A percentile compares a stretch with the other conserved stretches of the same genome.
Evolutionary conservation across 192 early-diverging fungal genomes (phyloP).

Genomic region (Coemansia sp.): DNA sequence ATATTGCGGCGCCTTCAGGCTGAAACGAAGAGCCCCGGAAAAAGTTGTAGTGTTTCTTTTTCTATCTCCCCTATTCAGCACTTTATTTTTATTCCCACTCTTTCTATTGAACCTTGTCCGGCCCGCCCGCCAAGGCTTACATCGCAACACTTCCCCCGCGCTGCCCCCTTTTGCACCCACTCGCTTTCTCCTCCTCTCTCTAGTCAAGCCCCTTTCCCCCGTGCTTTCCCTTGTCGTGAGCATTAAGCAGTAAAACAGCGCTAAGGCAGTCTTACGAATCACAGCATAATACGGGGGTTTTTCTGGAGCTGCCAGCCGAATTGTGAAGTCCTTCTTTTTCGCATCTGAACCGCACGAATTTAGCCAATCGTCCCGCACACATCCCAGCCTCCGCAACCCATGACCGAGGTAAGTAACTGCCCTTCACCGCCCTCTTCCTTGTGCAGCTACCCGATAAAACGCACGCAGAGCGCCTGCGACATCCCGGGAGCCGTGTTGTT

Average conservation of each 20-base stretch:
- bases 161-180: not conserved
- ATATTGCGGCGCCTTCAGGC: not conserved
- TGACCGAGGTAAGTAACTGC: slow-evolving; percentile 36
- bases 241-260: not conserved
- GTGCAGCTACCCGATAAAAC: not conserved
- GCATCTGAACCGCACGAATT: slow-evolving; percentile 1
- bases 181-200: not conserved
- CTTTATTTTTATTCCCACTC: no score
- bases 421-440: not conserved
- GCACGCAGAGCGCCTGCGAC: not conserved
- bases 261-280: not conserved
- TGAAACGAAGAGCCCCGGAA: not conserved
- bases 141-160: not conserved
- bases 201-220: slow-evolving; percentile 7
- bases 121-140: not conserved
- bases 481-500: not conserved
- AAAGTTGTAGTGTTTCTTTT: not conserved
- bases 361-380: slow-evolving; percentile 3
- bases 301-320: slow-evolving; percentile 4
- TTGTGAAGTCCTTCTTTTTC: not conserved
- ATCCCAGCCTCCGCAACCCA: slow-evolving; percentile 4
- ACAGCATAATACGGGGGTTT: not conserved
- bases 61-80: not conserved
- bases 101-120: no score
- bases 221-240: slow-evolving; percentile 1